Evolutionary conservation across 1,139 yeast species (phyloP).

Genomic region (Nakaseomyces uthaithaninus): DNA sequence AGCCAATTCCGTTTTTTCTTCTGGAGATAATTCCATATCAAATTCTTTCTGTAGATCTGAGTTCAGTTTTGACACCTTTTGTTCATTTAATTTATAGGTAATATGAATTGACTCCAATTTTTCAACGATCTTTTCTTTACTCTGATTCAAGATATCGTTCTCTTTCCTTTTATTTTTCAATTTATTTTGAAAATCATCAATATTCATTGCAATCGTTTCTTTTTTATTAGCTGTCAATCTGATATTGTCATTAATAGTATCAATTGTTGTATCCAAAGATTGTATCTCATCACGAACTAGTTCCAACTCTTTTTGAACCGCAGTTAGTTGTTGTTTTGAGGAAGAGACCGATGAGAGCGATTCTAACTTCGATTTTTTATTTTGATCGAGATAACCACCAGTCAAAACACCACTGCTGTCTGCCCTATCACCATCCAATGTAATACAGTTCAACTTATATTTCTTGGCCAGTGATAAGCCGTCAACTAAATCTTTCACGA

Average conservation of each 20-base stretch:
- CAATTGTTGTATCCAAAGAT: constrained; percentile 39
- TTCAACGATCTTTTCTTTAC: constrained; percentile 39
- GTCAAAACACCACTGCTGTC: constrained; percentile 76
- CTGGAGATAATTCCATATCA: constrained; percentile 42
- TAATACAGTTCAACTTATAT: constrained; percentile 64
- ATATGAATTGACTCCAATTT: constrained; percentile 22
- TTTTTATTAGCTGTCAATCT: constrained; percentile 38
- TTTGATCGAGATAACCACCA: constrained; percentile 78
- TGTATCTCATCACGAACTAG: constrained; percentile 35
- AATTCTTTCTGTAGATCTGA: constrained; percentile 51
- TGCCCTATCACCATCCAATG: constrained; percentile 86
- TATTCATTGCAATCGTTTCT: constrained; percentile 36
- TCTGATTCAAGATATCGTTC: constrained; percentile 11
- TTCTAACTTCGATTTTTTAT: constrained; percentile 56
- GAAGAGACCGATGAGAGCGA: constrained; percentile 49
- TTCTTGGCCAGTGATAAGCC: constrained; percentile 64
- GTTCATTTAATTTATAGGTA: constrained; percentile 13
- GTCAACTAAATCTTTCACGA: constrained; percentile 58
- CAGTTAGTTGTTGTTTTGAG: constrained; percentile 43
- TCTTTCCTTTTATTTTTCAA: constrained; percentile 36
- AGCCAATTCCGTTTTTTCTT: constrained; percentile 40
- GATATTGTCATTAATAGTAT: constrained; percentile 41
- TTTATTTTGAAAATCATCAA: constrained; percentile 38
- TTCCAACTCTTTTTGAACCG: constrained; percentile 35
- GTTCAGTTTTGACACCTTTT: constrained; percentile 36